Conservation (phyloP, 805 yeast species). For the Starmerella cellae region DNA sequence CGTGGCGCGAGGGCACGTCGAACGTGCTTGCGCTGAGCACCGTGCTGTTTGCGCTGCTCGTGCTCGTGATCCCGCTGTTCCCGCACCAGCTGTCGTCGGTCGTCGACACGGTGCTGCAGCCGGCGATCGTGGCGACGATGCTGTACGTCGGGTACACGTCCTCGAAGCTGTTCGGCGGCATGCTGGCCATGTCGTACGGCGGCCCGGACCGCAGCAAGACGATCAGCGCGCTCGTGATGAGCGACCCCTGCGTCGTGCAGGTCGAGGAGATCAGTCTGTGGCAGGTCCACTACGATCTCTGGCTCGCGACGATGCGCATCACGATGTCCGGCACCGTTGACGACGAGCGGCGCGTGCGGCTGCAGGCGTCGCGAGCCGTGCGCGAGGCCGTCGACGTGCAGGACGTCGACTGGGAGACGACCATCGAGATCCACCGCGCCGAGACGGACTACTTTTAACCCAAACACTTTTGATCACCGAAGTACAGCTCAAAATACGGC, state of each 20-base stretch:
- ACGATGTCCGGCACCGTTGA: conserved; percentile 25
- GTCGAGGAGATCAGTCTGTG: conserved; percentile 29
- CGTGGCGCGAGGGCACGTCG: conserved; percentile 6
- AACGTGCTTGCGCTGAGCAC: conserved; percentile 20
- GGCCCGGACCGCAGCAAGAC: conserved; percentile 27
- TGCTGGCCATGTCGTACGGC: conserved; percentile 33
- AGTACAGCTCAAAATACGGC: no score
- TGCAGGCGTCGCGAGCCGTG: conserved; percentile 22
- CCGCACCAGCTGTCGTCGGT: conserved; percentile 19
- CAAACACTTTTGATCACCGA: no score
- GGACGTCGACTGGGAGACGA: conserved; percentile 27
- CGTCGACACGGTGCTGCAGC: conserved; percentile 28
- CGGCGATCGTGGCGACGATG: conserved; percentile 31
- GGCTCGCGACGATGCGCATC: conserved; percentile 30
- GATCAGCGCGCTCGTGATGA: conserved; percentile 21
- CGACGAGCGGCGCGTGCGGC: conserved; percentile 27
- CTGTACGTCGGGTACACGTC: conserved; percentile 31
- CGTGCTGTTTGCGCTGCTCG: conserved; percentile 23
- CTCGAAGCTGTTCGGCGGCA: conserved; percentile 31
- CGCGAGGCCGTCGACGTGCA: conserved; percentile 21
- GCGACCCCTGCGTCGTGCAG: conserved; percentile 23
- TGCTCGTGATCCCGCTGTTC: conserved; percentile 25
- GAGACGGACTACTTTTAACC: not conserved
- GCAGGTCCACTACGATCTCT: conserved; percentile 35
- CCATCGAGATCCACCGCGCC: conserved; percentile 26